Base-by-base conservation (phyloP, 2,329 filamentous ascomycete genomes). In the Aspergillus fijiensis region DNA sequence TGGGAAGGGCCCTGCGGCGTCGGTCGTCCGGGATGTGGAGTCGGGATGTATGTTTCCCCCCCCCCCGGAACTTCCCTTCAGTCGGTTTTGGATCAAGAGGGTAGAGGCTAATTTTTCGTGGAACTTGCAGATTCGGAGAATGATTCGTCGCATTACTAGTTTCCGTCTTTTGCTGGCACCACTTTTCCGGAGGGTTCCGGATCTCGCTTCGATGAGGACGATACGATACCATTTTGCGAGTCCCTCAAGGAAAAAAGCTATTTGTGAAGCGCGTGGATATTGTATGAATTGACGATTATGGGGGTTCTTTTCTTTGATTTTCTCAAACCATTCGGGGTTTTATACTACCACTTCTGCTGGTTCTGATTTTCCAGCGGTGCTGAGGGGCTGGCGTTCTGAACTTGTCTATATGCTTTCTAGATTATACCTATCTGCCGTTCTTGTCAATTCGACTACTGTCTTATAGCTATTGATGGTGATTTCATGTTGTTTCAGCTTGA, bases 11-110 rank as follows among this genome's bases (percentile, higher is more conserved):
- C 53, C 42, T 2, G 53, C 27, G 42, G 27, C 53, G 27, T 29
- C 53, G n/a, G 53, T 49, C 9, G 53, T 29, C 16, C 42, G 48
- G 23, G 61, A 63, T 51, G 50, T 63, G 16, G 61, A 63, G 48
- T 55, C 35, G 16, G 58, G 48, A 23, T 60, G 58, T 60, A 57
- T 21, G 58, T 57, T 16, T 35, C 4, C 4, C 14, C 33, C 14
- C 11, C 33, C 4, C 14, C 11, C 11, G 2, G 1, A 16, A 2
- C 12, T 12, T 33, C 12, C 6, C 7, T 4, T 33, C 7, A 9
- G 7, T 33, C 31, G 5, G 3, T 33, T 33, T 7, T 35, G 33
- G 2, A 9, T 21, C 3, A 29, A 29, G 7, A 29, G 3, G 7
- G 11, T 35, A 1, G 51, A n/a, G 21, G 16, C 39, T 48, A 54